These are phyloP conservation scores for Eucalyptus erythrocorys DNA, from an alignment of 345 rosid species.

Conservation along the genomic window DNA sequence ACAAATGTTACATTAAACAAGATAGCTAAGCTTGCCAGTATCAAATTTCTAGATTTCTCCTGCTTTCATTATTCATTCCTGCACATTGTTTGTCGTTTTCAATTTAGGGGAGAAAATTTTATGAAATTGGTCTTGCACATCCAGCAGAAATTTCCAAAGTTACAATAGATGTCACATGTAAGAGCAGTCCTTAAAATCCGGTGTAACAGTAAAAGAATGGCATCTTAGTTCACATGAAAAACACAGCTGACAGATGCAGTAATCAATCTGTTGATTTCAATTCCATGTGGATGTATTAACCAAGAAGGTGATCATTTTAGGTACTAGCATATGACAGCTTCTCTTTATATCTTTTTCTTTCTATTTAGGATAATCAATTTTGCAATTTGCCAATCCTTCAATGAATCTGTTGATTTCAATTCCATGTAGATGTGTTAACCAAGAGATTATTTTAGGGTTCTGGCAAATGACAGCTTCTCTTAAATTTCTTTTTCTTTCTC, in stretches of 20 bases:
- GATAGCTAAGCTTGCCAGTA: not conserved
- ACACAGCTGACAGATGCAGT: not conserved
- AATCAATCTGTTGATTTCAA: not conserved
- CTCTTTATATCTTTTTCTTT: not conserved
- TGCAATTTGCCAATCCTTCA: not conserved
- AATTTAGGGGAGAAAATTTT: not conserved
- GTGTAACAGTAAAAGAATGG: not conserved
- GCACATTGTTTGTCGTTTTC: not conserved
- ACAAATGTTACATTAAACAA: not conserved
- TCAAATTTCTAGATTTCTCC: not conserved
- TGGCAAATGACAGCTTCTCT: not conserved
- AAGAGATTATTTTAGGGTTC: not conserved
- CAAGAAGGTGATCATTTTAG: not conserved
- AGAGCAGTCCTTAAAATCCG: not conserved
- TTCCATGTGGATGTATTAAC: not conserved
- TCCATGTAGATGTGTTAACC: not conserved
- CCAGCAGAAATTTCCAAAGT: not conserved
- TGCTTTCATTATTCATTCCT: not conserved
- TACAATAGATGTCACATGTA: not conserved
- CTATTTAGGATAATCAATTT: not conserved
- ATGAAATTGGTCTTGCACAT: not conserved
- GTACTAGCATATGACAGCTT: not conserved
- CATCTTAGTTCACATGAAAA: not conserved
- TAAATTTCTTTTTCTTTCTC: not conserved
- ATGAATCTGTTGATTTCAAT: not conserved